phyloP scores from a whole-genome alignment of 305 asterid genomes.

The Striga hermonthica region DNA sequence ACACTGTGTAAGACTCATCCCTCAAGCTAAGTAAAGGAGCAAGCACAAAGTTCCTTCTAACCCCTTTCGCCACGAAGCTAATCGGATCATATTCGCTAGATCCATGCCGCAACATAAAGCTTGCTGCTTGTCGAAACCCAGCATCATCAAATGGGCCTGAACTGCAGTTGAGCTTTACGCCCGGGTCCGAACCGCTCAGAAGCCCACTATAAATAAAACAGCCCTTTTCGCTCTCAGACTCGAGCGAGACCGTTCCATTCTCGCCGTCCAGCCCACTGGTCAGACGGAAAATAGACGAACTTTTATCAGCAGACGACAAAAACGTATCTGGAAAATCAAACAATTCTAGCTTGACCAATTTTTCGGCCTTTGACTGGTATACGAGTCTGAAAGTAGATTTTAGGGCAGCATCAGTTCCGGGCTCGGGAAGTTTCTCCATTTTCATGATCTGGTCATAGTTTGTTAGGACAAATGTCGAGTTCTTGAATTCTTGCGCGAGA shows the following conservation, averaged over 20 bases:
- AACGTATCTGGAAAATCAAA: constrained; percentile 46
- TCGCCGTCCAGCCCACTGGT: constrained; percentile 44
- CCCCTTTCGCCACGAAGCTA: constrained; percentile 56
- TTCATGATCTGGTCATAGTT: constrained; percentile 35
- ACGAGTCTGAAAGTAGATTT: constrained; percentile 66
- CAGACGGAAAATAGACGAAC: constrained; percentile 40
- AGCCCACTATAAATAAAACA: constrained; percentile 41
- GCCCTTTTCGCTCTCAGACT: constrained; percentile 42
- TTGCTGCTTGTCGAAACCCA: constrained; percentile 37
- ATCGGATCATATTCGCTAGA: constrained; percentile 45
- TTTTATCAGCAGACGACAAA: constrained; percentile 19
- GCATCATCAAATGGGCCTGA: constrained; percentile 29
- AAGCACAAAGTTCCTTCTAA: constrained; percentile 41
- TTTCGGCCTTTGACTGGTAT: constrained; percentile 23
- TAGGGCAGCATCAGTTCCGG: constrained; percentile 61
- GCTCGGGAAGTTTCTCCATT: constrained; percentile 46
- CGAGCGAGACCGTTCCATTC: constrained; percentile 46
- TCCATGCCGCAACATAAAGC: constrained; percentile 43
- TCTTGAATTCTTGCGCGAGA: constrained; percentile 45
- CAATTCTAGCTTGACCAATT: constrained; percentile 41
- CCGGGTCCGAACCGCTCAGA: constrained; percentile 26
- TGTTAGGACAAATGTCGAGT: constrained; percentile 37
- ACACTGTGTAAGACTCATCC: constrained; percentile 58
- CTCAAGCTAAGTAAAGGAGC: constrained; percentile 46
- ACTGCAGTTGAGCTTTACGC: constrained; percentile 41